A percentile compares a stretch with the other conserved stretches of the same genome.
These are phyloP conservation scores for Glycyrrhiza uralensis DNA, from an alignment of 306 rosid genomes.

Conservation along the genomic window DNA sequence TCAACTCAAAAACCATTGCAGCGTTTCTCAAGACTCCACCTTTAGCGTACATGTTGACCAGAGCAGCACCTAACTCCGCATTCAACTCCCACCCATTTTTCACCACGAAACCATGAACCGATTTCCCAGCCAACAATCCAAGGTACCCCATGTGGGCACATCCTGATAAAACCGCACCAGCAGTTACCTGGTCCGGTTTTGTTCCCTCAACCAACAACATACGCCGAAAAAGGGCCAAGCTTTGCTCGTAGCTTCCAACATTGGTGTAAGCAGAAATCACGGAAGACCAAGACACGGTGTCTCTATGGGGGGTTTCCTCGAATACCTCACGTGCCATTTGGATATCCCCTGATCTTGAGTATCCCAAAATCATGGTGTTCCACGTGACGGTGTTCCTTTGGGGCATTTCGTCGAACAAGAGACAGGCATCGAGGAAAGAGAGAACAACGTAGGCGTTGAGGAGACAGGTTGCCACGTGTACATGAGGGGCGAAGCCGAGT, in stretches of 20 bases:
- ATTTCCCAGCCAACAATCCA: slow-evolving; percentile 56
- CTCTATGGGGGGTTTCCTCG: slow-evolving; percentile 45
- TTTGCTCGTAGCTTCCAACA: slow-evolving; percentile 13
- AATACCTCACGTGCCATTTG: slow-evolving; percentile 36
- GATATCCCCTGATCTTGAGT: slow-evolving; percentile 41
- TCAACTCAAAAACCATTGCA: slow-evolving; percentile 39
- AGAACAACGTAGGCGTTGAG: slow-evolving; percentile 18
- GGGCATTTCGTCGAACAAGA: slow-evolving; percentile 65
- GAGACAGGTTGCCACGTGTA: slow-evolving; percentile 49
- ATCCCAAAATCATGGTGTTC: slow-evolving; percentile 61
- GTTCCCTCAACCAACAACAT: slow-evolving; percentile 46
- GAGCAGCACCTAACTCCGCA: slow-evolving; percentile 50
- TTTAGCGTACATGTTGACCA: slow-evolving; percentile 60
- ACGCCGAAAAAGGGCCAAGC: slow-evolving; percentile 43
- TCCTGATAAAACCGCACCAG: slow-evolving; percentile 39
- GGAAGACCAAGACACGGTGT: slow-evolving; percentile 48
- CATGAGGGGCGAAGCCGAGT: slow-evolving; percentile 48
- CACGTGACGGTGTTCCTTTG: slow-evolving; percentile 44
- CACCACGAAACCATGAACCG: slow-evolving; percentile 55
- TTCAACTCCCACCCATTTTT: slow-evolving; percentile 55
- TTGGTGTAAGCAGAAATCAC: slow-evolving; percentile 50
- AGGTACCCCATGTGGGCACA: slow-evolving; percentile 50
- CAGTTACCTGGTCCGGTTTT: slow-evolving; percentile 37
- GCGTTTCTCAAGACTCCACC: slow-evolving; percentile 51
- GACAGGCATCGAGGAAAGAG: slow-evolving; percentile 40